These are phyloP conservation scores for Barbarea vulgaris DNA, from an alignment of 345 rosid species.

Conservation along the genomic window DNA sequence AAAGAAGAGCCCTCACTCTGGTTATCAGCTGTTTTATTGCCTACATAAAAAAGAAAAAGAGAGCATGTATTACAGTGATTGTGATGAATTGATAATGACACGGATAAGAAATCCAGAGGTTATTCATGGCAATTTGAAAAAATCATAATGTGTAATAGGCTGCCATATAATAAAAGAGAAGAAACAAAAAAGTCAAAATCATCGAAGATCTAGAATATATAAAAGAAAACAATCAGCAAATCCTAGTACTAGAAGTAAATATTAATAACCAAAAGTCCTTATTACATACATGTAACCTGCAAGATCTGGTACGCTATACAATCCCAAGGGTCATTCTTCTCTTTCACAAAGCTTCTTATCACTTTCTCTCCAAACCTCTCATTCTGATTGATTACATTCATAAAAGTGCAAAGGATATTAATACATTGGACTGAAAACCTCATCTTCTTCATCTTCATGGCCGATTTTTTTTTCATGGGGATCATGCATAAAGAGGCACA, in stretches of 20 bases:
- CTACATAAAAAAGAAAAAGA: not conserved
- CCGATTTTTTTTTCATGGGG: too few relatives aligned
- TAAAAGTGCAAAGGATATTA: too few relatives aligned
- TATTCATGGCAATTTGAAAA: too few relatives aligned
- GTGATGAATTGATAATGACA: too few relatives aligned
- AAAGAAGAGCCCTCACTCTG: conserved; percentile 1
- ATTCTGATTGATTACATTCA: conserved; percentile 3
- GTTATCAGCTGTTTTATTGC: conserved; percentile 13
- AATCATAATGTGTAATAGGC: too few relatives aligned
- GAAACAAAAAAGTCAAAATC: too few relatives aligned
- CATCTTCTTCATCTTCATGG: too few relatives aligned
- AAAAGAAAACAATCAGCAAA: not conserved
- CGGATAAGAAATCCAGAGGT: too few relatives aligned
- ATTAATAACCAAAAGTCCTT: not conserved
- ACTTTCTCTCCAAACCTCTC: conserved; percentile 46
- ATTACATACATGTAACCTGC: conserved; percentile 45
- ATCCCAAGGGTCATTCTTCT: conserved; percentile 47
- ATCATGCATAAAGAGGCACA: too few relatives aligned
- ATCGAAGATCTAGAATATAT: too few relatives aligned
- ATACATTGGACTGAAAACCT: too few relatives aligned
- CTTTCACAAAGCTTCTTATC: conserved; percentile 61
- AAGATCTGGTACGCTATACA: conserved; percentile 30
- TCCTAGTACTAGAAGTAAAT: not conserved
- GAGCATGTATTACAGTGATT: not conserved
- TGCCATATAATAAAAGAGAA: too few relatives aligned